Evolutionary conservation across 2,329 filamentous ascomycete genomes (phyloP).

Genomic region (Colletotrichum sp.): DNA sequence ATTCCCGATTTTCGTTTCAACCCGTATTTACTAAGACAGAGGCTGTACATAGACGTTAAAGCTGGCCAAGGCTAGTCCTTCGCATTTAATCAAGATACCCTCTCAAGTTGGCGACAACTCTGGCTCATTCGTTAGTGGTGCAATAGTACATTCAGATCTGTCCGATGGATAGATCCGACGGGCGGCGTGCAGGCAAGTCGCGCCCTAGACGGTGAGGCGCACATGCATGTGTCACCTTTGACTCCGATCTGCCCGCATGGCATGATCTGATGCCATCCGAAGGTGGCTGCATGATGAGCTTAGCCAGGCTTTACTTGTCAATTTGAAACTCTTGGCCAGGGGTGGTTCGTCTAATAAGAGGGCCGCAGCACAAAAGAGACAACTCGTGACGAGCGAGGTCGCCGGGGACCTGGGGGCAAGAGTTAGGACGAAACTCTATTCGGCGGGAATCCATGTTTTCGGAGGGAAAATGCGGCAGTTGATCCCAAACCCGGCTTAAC

Average conservation of each 20-base stretch:
- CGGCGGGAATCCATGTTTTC: not conserved
- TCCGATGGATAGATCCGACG: not conserved
- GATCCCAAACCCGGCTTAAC: not conserved
- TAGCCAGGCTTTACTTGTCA: not conserved
- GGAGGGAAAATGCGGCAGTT: not conserved
- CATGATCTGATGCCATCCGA: not conserved
- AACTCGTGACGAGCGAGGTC: not conserved
- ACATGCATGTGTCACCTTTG: not conserved
- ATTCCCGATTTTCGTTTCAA: not conserved
- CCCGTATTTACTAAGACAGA: not conserved
- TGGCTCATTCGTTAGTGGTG: not conserved
- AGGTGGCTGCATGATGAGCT: not conserved
- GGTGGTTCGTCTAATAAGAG: slow-evolving; percentile 1
- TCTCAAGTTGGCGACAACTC: not conserved
- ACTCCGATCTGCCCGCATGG: not conserved
- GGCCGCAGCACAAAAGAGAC: not conserved
- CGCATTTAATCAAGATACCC: not conserved
- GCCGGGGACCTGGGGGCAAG: not conserved
- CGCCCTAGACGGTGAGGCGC: not conserved
- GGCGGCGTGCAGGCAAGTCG: not conserved
- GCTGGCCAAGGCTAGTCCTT: not conserved
- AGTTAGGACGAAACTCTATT: slow-evolving; percentile 5
- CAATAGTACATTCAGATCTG: not conserved
- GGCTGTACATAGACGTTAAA: not conserved
- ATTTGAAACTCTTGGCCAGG: not conserved